Evolutionary conservation across 352 stramenopile genomes (phyloP), one percentile per base, ranked within the genome.

Genomic region (Aphanomyces invadans): DNA sequence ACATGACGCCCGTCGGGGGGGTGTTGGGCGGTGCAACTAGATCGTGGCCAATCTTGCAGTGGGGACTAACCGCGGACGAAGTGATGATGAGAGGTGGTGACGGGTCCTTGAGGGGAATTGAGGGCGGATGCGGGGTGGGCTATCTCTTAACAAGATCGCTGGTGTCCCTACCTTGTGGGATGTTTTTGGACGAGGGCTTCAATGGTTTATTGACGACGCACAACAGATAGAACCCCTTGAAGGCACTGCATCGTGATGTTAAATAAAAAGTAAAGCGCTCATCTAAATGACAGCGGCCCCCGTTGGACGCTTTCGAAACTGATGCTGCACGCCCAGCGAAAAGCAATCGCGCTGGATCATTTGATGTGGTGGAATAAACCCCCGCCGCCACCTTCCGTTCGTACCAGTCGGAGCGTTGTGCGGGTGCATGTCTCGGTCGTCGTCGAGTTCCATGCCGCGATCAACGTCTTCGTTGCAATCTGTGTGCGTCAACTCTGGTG

Each of bases 351-450:
- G 45, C 55, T 51, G 36, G 45, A 67, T 44, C 4, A 67, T 39
- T 59, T 67, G 60, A 57, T 67, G 60, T 44, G 60, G 60, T 4
- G 60, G 60, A 60, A 67, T 67, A 25, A 67, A 67, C 0, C 38
- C 60, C 38, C 32, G 46, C 17, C 26, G 44, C 12, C 49, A 25
- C 0, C n/a, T 36, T 0, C 15, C 32, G 28, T 10, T 21, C 28
- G 23, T 25, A 17, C 26, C 44, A 4, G 42, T 29, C 12, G 11
- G 21, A 32, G 31, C 32, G 44, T 53, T n/a, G 23, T 57, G 29
- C 25, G 33, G 19, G 44, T 56, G 21, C 15, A 55, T 23, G 42
- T 54, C 4, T 1, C n/a, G 23, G 44, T 67, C 60, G 19, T 67
- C 60, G 19, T 67, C 42, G n/a, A n/a, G n/a, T n/a, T 59, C 33